These are phyloP conservation scores for Rhododendron molle DNA, from an alignment of 148 eudicot species.

Conservation along the genomic window DNA sequence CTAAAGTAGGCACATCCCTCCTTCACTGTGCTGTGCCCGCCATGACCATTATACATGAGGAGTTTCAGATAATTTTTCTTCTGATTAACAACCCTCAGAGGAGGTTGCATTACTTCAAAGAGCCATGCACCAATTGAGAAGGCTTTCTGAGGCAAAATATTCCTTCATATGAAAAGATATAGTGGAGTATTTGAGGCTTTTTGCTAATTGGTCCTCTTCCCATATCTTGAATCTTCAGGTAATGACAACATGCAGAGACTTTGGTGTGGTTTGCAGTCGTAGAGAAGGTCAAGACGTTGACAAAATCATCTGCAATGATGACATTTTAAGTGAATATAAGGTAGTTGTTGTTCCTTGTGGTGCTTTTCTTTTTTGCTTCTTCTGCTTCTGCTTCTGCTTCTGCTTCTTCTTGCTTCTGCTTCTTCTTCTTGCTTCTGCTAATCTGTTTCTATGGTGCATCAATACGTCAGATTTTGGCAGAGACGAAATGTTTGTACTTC, in stretches of 20 bases:
- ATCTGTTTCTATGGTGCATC: neutral
- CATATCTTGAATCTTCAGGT: constrained; percentile 37
- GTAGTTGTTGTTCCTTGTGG: constrained; percentile 20
- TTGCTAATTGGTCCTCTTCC: neutral
- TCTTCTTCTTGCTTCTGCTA: neutral
- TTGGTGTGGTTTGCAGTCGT: constrained; percentile 81
- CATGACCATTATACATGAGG: neutral
- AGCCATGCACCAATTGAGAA: neutral
- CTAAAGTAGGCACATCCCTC: neutral
- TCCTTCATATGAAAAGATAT: neutral
- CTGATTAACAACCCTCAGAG: neutral
- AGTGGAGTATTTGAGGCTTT: neutral
- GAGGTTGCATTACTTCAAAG: neutral
- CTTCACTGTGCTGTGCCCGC: neutral
- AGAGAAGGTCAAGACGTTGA: constrained; percentile 79
- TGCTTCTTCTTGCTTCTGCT: neutral
- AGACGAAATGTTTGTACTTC: neutral
- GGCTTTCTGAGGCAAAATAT: neutral
- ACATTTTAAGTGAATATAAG: constrained; percentile 61
- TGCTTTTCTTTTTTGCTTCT: neutral
- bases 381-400: no score
- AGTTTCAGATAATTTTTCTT: neutral
- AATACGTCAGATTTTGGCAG: neutral
- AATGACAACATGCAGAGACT: constrained; percentile 67
- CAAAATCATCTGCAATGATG: constrained; percentile 42